A percentile compares a stretch with the other conserved stretches of the same genome.
Evolutionary conservation across 31 red algal genomes (phyloP).

Genomic region (Asparagopsis taxiformis): DNA sequence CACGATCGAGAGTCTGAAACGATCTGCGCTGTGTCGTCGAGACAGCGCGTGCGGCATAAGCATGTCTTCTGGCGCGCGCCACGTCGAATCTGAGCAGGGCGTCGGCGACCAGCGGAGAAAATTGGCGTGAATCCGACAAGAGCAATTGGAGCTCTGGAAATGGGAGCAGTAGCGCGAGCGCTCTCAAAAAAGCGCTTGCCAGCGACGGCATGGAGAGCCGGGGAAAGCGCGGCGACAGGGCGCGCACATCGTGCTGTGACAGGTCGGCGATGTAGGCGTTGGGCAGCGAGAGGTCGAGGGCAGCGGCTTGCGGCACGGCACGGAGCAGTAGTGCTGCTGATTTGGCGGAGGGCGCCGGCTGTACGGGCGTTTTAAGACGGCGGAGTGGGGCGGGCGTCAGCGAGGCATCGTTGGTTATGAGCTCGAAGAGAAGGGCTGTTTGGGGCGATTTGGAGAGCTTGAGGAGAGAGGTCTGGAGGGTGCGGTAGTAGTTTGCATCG

Average conservation of each 20-base stretch:
- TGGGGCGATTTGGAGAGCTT: not conserved
- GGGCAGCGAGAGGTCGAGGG: conserved; percentile 9
- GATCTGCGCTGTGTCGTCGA: conserved; percentile 8
- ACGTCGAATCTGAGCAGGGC: too few relatives aligned
- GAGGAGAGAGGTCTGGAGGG: conserved; percentile 13
- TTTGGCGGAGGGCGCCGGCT: conserved; percentile 4
- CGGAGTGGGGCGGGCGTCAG: not conserved
- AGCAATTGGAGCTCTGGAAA: too few relatives aligned
- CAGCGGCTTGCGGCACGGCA: conserved; percentile 24
- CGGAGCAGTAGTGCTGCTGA: conserved; percentile 12
- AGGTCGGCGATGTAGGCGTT: conserved; percentile 42
- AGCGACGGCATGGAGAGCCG: not conserved
- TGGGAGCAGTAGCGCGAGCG: too few relatives aligned
- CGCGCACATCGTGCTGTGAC: not conserved
- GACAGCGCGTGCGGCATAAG: conserved; percentile 23
- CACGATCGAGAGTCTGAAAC: not conserved
- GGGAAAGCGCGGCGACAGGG: not conserved
- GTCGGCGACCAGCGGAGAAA: too few relatives aligned
- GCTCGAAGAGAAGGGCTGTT: conserved; percentile 26
- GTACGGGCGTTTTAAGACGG: conserved; percentile 8
- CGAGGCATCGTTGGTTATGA: conserved; percentile 7
- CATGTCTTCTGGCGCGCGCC: too few relatives aligned
- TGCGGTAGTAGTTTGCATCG: conserved; percentile 24
- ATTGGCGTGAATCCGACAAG: too few relatives aligned
- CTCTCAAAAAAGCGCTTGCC: too few relatives aligned